Evolutionary conservation across 768 basidiomycete species (phyloP).

Genomic region (Termitomyces sp.): DNA sequence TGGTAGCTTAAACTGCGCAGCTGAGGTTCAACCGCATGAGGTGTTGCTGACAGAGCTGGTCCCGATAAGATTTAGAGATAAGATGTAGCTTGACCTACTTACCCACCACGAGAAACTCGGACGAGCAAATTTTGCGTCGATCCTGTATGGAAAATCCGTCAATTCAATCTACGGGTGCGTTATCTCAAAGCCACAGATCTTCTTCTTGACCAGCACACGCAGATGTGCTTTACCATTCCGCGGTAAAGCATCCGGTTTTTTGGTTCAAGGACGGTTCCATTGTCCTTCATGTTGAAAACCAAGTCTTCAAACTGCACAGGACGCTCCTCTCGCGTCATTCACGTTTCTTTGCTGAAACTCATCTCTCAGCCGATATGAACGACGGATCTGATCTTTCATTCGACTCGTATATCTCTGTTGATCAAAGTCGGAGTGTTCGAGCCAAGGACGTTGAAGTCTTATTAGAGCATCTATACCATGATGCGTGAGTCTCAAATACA

Average conservation of each 20-base stretch:
- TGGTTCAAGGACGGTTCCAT: conserved; percentile 71
- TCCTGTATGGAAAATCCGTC: neutral
- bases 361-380: neutral
- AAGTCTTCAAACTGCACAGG: conserved; percentile 56
- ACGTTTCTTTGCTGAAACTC: conserved; percentile 21
- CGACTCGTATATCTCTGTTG: conserved; percentile 24
- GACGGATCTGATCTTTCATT: neutral
- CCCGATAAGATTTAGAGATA: neutral
- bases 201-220: neutral
- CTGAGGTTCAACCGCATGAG: too few relatives aligned
- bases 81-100: neutral
- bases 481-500: conserved; percentile 44
- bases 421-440: conserved; percentile 33
- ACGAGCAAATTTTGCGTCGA: too few relatives aligned
- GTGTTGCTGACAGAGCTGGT: too few relatives aligned
- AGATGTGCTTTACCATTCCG: neutral
- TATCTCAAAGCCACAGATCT: neutral
- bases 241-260: conserved; percentile 40
- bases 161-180: neutral
- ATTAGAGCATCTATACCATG: conserved; percentile 65
- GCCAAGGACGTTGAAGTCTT: conserved; percentile 51
- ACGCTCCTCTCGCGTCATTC: conserved; percentile 54
- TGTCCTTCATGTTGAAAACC: conserved; percentile 40
- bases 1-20: neutral
- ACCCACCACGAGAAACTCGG: neutral